Conservation (phyloP, 139 green algal species). For the Chlorokybus atmophyticus region DNA sequence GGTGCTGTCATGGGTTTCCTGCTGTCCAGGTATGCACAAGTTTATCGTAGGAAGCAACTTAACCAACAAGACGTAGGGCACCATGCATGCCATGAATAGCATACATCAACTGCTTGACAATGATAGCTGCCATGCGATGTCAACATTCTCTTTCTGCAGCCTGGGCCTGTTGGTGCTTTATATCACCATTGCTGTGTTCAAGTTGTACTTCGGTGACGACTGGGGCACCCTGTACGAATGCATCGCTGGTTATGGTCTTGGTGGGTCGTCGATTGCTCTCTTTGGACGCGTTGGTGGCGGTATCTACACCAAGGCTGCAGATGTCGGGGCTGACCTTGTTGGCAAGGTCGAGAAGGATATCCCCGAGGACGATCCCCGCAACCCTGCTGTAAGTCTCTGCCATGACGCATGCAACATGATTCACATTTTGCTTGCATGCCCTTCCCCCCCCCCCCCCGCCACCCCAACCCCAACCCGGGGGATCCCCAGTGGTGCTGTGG, state of each 20-base stretch:
- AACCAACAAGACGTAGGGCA: too few relatives aligned
- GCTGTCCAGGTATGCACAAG: too few relatives aligned
- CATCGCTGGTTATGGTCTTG: slow-evolving; percentile 93
- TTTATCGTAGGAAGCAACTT: too few relatives aligned
- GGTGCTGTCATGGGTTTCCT: slow-evolving; percentile 97
- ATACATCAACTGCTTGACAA: too few relatives aligned
- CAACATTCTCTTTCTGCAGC: too few relatives aligned
- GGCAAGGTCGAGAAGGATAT: slow-evolving; percentile 66
- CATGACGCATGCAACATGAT: too few relatives aligned
- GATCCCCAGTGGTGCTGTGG: too few relatives aligned
- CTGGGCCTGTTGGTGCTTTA: slow-evolving; percentile 33
- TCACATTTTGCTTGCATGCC: too few relatives aligned
- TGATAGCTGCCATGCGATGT: too few relatives aligned
- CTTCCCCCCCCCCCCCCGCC: too few relatives aligned
- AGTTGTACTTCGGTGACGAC: slow-evolving; percentile 65
- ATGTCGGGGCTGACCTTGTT: slow-evolving; percentile 94
- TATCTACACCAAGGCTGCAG: slow-evolving; percentile 97
- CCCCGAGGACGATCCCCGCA: slow-evolving; percentile 93
- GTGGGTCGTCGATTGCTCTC: slow-evolving; percentile 84
- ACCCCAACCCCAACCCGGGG: too few relatives aligned
- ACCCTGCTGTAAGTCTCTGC: slow-evolving; percentile 67
- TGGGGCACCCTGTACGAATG: slow-evolving; percentile 84
- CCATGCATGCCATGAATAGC: too few relatives aligned
- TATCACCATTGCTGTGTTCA: slow-evolving; percentile 21
- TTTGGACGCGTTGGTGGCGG: slow-evolving; percentile 90